Evolutionary conservation across 2,329 filamentous ascomycete genomes (phyloP), one percentile per base, ranked within the genome.

Genomic region (Colletotrichum chrysophilum): DNA sequence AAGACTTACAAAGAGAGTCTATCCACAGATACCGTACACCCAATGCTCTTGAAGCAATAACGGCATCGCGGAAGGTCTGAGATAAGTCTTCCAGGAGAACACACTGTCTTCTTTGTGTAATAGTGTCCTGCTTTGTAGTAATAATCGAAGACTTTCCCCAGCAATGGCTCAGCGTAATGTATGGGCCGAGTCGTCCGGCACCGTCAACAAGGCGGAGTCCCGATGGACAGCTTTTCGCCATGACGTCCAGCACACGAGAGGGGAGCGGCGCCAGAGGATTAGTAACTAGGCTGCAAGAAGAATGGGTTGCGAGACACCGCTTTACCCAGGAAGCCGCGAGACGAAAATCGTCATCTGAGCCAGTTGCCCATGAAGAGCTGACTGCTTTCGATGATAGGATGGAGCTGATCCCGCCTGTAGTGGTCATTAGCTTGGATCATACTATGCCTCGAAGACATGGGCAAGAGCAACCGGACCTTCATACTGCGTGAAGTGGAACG

Each of bases 61-160:
- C 18, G 21, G 38, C 38, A 48, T 48, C 18, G 38, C 38, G 38
- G 3, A 48, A 48, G 18, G 38, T 21, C 38, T 12, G 38, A 21
- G 38, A 48, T 21, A 48, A 13, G 38, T 48, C 38, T 2, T 48
- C 18, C 0, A 48, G 38, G 18, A 48, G 1, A 0, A n/a, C 38
- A n/a, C 9, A n/a, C 0, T 7, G 3, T 2, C 5, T 48, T 12
- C 38, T n/a, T 12, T 48, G 5, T 0, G 0, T 2, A 6, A 48
- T 48, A 0, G 5, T 48, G 7, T 5, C 38, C 38, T 48, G 0
- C 18, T 48, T 48, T 0, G 38, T n/a, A 1, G 38, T n/a, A 0
- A 48, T 12, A 48, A 48, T n/a, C 3, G 38, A n/a, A 0, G 38
- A 48, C 38, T 48, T 48, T 9, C 38, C 38, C 38, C 38, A 48